A percentile compares a stretch with the other conserved stretches of the same genome.
Evolutionary conservation across 2,329 filamentous ascomycete genomes (phyloP).

Genomic region (Neofusicoccum laricinum): DNA sequence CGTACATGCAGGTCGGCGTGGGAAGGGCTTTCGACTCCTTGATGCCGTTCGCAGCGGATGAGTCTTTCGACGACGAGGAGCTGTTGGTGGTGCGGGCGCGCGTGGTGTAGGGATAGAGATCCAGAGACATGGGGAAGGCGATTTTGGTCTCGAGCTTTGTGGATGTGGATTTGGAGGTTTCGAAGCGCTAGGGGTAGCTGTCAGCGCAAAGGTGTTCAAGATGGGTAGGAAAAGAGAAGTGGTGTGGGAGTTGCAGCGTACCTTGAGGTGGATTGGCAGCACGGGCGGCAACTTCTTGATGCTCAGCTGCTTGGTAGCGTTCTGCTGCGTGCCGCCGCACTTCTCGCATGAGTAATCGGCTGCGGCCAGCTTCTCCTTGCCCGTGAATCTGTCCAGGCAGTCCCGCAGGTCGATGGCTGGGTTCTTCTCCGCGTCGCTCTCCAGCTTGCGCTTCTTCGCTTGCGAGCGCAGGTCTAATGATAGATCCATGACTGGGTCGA

Average conservation of each 20-base stretch:
- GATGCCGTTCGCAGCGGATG: conserved; percentile 24
- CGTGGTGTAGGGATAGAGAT: conserved; percentile 87
- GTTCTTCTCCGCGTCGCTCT: conserved; percentile 28
- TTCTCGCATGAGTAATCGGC: conserved; percentile 85
- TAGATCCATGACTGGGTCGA: conserved; percentile 88
- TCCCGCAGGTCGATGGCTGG: conserved; percentile 42
- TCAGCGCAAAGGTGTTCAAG: background rate
- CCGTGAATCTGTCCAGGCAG: conserved; percentile 85
- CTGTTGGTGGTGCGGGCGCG: conserved; percentile 40
- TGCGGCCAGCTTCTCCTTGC: conserved; percentile 67
- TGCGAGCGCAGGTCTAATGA: conserved; percentile 79
- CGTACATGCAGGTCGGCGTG: conserved; percentile 67
- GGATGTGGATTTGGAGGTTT: conserved; percentile 71
- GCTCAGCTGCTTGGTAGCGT: conserved; percentile 78
- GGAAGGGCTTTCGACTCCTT: conserved; percentile 24
- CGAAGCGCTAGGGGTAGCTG: conserved; percentile 57
- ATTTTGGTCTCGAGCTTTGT: conserved; percentile 88
- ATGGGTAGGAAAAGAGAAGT: too few species aligned
- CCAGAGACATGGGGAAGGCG: conserved; percentile 79
- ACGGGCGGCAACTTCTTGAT: conserved; percentile 86
- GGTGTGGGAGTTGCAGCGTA: conserved; percentile 35
- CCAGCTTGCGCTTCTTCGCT: conserved; percentile 63
- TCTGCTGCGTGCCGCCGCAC: conserved; percentile 69
- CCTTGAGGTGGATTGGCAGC: conserved; percentile 89
- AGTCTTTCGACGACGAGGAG: background rate